Conservation (phyloP, 176 grass and related monocot genomes). For the Aegilops bicornis region DNA sequence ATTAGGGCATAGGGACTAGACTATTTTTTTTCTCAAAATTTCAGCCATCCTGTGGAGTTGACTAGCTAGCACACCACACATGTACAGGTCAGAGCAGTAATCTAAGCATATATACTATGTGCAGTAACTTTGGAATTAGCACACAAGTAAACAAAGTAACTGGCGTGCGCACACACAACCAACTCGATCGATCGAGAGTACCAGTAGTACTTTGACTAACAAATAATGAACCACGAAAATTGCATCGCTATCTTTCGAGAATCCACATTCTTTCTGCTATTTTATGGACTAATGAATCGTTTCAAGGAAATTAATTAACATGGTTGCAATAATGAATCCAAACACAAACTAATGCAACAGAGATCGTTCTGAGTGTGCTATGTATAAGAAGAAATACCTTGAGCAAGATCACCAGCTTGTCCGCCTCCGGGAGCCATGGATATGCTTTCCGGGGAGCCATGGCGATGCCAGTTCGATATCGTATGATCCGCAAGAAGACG, state of each 20-base stretch:
- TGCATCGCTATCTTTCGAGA: neutral
- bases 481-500: constrained; percentile 32
- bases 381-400: constrained; percentile 39
- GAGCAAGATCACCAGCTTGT: constrained; percentile 35
- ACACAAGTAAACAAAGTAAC: constrained; percentile 4
- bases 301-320: neutral
- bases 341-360: neutral
- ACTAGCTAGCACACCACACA: neutral
- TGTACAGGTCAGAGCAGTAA: neutral
- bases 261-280: neutral
- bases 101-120: neutral
- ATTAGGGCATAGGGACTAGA: neutral
- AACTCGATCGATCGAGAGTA: neutral
- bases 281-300: constrained; percentile 14
- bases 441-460: constrained; percentile 3
- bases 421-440: constrained; percentile 28
- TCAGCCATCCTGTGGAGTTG: neutral
- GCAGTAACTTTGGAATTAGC: neutral
- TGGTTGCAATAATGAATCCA: neutral
- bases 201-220: neutral
- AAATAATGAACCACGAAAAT: neutral
- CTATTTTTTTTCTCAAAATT: neutral
- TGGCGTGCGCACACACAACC: neutral
- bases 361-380: neutral
- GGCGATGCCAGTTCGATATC: constrained; percentile 27